A percentile compares a stretch with the other conserved stretches of the same genome.
These are phyloP conservation scores for Kokia cookei DNA, from an alignment of 441 rosid genomes.

Conservation along the genomic window DNA sequence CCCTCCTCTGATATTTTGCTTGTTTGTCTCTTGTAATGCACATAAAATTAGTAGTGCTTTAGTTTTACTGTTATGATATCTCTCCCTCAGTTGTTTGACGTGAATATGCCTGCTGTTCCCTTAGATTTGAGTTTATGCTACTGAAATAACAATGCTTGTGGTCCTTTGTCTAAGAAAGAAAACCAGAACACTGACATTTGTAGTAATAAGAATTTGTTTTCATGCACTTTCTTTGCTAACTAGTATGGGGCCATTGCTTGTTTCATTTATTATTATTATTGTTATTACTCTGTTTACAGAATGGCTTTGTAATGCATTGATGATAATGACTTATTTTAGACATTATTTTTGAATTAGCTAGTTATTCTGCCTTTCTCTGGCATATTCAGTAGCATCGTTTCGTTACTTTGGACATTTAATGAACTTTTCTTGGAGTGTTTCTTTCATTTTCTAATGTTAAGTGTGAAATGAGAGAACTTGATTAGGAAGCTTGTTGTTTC, in stretches of 20 bases:
- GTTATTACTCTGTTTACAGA: neutral
- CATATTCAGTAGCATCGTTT: too few species aligned
- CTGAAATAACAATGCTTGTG: neutral
- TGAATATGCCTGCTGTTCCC: neutral
- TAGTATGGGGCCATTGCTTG: neutral
- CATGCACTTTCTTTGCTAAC: slow-evolving; percentile 34
- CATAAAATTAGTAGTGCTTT: neutral
- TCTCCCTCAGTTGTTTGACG: neutral
- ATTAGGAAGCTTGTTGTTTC: too few species aligned
- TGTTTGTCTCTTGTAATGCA: too few species aligned
- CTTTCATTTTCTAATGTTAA: too few species aligned
- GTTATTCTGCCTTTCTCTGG: too few species aligned
- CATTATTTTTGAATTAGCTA: too few species aligned
- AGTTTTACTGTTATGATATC: neutral
- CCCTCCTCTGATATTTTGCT: too few species aligned
- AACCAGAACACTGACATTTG: too few species aligned
- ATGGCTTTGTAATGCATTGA: neutral
- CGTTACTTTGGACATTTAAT: too few species aligned
- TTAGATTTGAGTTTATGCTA: neutral
- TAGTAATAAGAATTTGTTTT: neutral
- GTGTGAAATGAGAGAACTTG: too few species aligned
- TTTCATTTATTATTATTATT: neutral
- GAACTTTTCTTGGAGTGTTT: too few species aligned
- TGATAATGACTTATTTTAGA: neutral
- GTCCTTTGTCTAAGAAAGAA: neutral